Conservation (phyloP, 148 eudicot species). For the Nepenthes mirabilis region DNA sequence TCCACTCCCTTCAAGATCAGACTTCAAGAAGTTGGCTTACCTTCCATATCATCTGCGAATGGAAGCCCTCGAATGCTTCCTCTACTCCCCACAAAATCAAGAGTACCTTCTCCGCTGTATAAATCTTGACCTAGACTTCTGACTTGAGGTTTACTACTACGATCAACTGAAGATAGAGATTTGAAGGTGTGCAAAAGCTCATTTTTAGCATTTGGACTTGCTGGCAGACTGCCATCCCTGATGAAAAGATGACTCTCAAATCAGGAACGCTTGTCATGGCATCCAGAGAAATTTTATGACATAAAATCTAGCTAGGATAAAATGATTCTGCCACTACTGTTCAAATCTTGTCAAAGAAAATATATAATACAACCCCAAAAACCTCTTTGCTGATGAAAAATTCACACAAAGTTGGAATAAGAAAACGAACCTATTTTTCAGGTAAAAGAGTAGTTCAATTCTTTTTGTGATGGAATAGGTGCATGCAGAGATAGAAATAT, state of each 20-base stretch:
- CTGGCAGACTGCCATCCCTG: slow-evolving; percentile 17
- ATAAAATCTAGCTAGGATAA: background rate
- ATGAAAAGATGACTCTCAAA: background rate
- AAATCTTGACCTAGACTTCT: background rate
- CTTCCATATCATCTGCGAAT: too few relatives aligned
- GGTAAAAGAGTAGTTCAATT: too few relatives aligned
- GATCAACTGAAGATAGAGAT: slow-evolving; percentile 1
- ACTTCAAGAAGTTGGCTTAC: too few relatives aligned
- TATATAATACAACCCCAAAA: too few relatives aligned
- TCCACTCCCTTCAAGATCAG: too few relatives aligned
- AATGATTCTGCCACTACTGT: background rate
- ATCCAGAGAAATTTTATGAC: background rate
- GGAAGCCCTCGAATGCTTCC: slow-evolving; percentile 1
- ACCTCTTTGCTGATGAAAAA: too few relatives aligned
- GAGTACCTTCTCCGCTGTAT: slow-evolving; percentile 7
- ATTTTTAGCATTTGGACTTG: slow-evolving; percentile 7
- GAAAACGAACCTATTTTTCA: too few relatives aligned
- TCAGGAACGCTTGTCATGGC: background rate
- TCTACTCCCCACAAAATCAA: slow-evolving; percentile 6
- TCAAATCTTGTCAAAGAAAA: background rate
- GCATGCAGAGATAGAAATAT: too few relatives aligned
- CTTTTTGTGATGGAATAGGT: too few relatives aligned
- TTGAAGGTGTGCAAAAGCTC: slow-evolving; percentile 5
- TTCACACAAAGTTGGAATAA: too few relatives aligned
- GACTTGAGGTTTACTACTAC: slow-evolving; percentile 5